phyloP scores from a whole-genome alignment of 2,329 filamentous ascomycete genomes.

The Trichothecium roseum region DNA sequence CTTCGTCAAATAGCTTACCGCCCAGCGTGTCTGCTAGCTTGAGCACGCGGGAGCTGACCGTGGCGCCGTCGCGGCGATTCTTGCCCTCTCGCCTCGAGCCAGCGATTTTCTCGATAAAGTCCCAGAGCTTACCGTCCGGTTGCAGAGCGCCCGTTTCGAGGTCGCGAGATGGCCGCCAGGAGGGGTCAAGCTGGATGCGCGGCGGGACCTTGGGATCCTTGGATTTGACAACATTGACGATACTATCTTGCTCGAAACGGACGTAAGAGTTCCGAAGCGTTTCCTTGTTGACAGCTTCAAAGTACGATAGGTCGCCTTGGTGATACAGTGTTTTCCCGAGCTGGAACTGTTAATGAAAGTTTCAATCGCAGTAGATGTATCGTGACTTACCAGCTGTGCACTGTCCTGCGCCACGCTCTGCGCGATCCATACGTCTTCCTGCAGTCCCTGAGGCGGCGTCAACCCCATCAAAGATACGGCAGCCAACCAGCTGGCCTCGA shows the following conservation, averaged over 20 bases:
- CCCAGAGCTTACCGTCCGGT: slow-evolving; percentile 72
- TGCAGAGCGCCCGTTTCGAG: slow-evolving; percentile 47
- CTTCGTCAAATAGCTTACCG: slow-evolving; percentile 53
- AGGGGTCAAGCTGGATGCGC: slow-evolving; percentile 57
- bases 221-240: slow-evolving; percentile 63
- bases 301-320: slow-evolving; percentile 93
- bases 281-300: slow-evolving; percentile 97
- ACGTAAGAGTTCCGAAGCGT: slow-evolving; percentile 88
- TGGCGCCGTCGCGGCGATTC: slow-evolving; percentile 87
- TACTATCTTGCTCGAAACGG: slow-evolving; percentile 83
- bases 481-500: slow-evolving; percentile 88
- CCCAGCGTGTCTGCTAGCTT: slow-evolving; percentile 67
- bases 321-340: slow-evolving; percentile 96
- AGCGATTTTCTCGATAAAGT: slow-evolving; percentile 83
- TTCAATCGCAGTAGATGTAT: background rate
- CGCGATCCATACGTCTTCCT: slow-evolving; percentile 69
- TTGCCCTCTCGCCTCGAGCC: slow-evolving; percentile 80
- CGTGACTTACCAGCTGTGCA: slow-evolving; percentile 65
- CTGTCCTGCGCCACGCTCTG: slow-evolving; percentile 67
- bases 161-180: slow-evolving; percentile 66
- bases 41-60: slow-evolving; percentile 74
- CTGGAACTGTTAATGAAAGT: slow-evolving; percentile 31
- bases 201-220: slow-evolving; percentile 53
- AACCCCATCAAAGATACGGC: slow-evolving; percentile 81
- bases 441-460: slow-evolving; percentile 53